Conservation (phyloP, 495 filamentous ascomycete species). For the Thozetella sp. region DNA sequence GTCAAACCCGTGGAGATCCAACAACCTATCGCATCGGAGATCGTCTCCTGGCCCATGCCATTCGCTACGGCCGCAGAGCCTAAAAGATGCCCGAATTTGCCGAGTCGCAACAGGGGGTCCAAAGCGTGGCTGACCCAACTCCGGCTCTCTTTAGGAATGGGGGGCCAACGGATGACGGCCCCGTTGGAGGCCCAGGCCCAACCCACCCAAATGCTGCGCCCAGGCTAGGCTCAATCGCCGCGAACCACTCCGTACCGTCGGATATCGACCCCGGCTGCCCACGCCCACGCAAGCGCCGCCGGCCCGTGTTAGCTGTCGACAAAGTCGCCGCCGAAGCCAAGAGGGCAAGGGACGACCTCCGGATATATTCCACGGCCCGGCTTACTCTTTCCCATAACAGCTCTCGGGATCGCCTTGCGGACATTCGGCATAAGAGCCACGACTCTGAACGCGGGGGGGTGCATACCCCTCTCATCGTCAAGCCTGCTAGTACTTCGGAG, state of each 20-base stretch:
- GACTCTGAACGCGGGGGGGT: constrained; percentile 3
- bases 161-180: background rate
- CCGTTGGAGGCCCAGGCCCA: background rate
- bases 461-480: background rate
- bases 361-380: no score
- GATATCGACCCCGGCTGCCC: no score
- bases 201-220: background rate
- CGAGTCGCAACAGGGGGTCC: background rate
- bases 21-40: background rate
- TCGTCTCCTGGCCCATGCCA: background rate
- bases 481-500: background rate
- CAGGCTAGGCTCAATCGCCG: no score
- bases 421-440: no score
- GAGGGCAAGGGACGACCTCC: no score
- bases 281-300: no score
- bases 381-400: no score
- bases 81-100: background rate
- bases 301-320: no score
- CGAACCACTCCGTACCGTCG: no score
- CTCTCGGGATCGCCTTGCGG: no score
- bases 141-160: background rate
- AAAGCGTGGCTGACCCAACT: background rate
- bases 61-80: background rate
- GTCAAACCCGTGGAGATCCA: background rate
- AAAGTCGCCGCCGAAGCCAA: no score